Evolutionary conservation across 1,139 yeast species (phyloP), one percentile per base, ranked within the genome.

Genomic region (Candida glucosophila): DNA sequence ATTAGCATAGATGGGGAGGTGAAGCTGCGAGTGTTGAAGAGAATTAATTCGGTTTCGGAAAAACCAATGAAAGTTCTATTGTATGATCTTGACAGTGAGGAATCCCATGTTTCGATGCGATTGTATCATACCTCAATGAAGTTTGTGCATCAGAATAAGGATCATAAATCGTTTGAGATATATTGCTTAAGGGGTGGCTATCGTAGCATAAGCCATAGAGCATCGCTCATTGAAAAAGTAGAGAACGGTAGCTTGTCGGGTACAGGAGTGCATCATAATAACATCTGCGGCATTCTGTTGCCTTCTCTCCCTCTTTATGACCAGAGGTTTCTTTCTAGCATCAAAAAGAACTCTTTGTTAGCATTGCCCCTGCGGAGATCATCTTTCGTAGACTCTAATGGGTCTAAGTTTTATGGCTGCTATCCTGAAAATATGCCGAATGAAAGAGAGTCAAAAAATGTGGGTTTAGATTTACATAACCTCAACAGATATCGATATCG

Each of bases 51-150:
- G 6, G 17, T 35, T 10, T 34, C 44, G 26, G 32, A 32, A 6
- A 29, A 30, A 5, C 41, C 40, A 15, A 33, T 57, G 10, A 43
- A 45, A 5, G 45, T 77, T 14, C 47, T 78, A 8, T 47, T 78
- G 15, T 76, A 78, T 40, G 86, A 78, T 36, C 39, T 50, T 12
- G 37, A 41, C 18, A 52, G 64, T 11, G 27, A 31, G 9, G 36
- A 39, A 33, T 27, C 36, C 6, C 43, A 48, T 15, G 46, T 67
- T n/a, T 47, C 65, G 1, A 47, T 53, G 20, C 56, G 55, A 26
- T 36, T 67, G 8, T 53, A 50, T 34, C 72, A 66, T 30, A 65
- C 69, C 1, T 44, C 64, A 22, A 36, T 43, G 27, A 67, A 67
- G 33, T 67, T 69, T 35, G 35, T 47, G 17, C 41, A 41, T 10